phyloP scores from a whole-genome alignment of 768 basidiomycete genomes.

The Pulveroboletus sp. region DNA sequence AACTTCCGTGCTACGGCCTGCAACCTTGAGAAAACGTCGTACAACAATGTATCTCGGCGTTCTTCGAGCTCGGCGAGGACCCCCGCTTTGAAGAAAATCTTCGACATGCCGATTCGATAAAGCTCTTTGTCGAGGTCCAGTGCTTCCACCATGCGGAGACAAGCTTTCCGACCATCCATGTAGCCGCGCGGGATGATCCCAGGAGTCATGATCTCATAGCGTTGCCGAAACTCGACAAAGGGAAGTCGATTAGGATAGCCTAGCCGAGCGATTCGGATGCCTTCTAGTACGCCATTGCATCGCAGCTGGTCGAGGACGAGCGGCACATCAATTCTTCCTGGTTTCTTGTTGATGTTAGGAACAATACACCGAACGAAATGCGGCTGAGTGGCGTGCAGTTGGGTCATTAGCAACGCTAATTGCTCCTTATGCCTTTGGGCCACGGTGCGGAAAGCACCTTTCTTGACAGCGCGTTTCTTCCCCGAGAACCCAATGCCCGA shows the following conservation, averaged over 20 bases:
- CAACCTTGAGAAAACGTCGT: slow-evolving; percentile 81
- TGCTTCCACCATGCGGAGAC: slow-evolving; percentile 82
- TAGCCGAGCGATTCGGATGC: slow-evolving; percentile 93
- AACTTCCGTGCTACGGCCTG: slow-evolving; percentile 86
- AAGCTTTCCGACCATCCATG: slow-evolving; percentile 96
- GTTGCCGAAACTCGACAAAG: slow-evolving; percentile 95
- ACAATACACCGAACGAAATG: slow-evolving; percentile 99
- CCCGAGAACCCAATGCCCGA: slow-evolving; percentile 37
- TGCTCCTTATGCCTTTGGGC: slow-evolving; percentile 96
- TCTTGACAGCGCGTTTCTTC: slow-evolving; percentile 79
- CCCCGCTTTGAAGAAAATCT: slow-evolving; percentile 99
- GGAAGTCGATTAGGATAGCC: slow-evolving; percentile 97
- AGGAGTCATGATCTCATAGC: slow-evolving; percentile 93
- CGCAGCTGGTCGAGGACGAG: slow-evolving; percentile 93
- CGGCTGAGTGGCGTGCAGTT: slow-evolving; percentile 90
- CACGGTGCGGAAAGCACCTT: slow-evolving; percentile 95
- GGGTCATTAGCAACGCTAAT: slow-evolving; percentile 82
- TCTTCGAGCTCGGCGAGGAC: slow-evolving; percentile 96
- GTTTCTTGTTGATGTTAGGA: slow-evolving; percentile 87
- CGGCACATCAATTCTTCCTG: slow-evolving; percentile 87
- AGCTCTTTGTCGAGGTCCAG: slow-evolving; percentile 80
- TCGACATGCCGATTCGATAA: slow-evolving; percentile 92
- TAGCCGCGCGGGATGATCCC: slow-evolving; percentile 92
- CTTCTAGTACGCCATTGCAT: slow-evolving; percentile 98
- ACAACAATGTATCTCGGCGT: slow-evolving; percentile 79